Base-by-base conservation (phyloP, 495 filamentous ascomycete species). In the Lasiosphaeris hirsuta region DNA sequence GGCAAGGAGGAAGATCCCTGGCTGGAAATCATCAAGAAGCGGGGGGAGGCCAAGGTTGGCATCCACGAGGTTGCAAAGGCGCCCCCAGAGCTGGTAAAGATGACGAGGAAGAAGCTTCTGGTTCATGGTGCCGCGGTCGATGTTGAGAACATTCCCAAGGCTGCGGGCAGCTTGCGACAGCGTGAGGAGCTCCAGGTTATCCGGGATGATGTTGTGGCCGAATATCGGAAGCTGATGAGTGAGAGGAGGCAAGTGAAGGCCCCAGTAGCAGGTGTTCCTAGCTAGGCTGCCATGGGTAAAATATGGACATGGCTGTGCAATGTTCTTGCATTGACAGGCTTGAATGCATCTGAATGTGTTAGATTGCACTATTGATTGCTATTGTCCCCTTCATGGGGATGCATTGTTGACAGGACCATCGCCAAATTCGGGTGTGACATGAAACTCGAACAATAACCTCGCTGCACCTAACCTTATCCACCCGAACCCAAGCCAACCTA, bases 1-100 rank as follows among this genome's bases (percentile, higher is more conserved):
- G 70, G 67, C 19, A 67, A 71, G 55, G 74, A 78, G 58, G 72
- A 74, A 50, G 93, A 97, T 75, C 90, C 90, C 9, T 98, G 93
- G 92, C 85, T 81, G 50, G 83, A 81, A 57, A 70, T 97, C 48
- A 82, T 76, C 63, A 77, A 72, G 67, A 82, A 78, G 60, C 78
- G 84, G 37, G 84, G 79, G 10, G 80, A 82, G 58, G 65, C 63
- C 23, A 87, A 82, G 67, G 75, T 80, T 0, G 79, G 79, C 0
- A 76, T 96, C 49, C 83, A 92, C 65, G 92, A 96, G 65, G 84
- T 93, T 38, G 92, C 84, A 7, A 72, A 85, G 46, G 92, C 90
- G 13, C 94, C 94, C 38, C 94, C 94, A 7, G 81, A 84, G 60
- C 78, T 97, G 59, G 47, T 37, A n/a, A 83, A 75, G 48, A 33